These are phyloP conservation scores for Arxiozyma slooffiae DNA, from an alignment of 1,139 yeast species.

Conservation along the genomic window DNA sequence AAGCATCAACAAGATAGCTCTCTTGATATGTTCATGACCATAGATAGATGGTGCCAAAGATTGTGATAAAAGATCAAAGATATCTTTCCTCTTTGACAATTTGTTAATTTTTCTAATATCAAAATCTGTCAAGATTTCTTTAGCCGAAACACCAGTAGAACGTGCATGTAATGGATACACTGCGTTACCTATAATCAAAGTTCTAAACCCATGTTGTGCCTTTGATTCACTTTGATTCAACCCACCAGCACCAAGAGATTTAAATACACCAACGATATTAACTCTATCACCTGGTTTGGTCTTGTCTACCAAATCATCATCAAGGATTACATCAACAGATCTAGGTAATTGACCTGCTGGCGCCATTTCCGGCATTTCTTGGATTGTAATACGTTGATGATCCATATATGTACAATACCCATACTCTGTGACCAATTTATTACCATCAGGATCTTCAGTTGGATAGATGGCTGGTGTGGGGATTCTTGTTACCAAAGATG, in stretches of 20 bases:
- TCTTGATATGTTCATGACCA: slow-evolving; percentile 85
- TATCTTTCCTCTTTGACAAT: slow-evolving; percentile 55
- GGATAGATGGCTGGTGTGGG: slow-evolving; percentile 91
- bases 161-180: slow-evolving; percentile 83
- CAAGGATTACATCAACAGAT: slow-evolving; percentile 79
- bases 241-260: slow-evolving; percentile 78
- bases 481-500: slow-evolving; percentile 53
- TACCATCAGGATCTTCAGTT: slow-evolving; percentile 85
- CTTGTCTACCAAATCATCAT: slow-evolving; percentile 85
- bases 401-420: slow-evolving; percentile 91
- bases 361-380: slow-evolving; percentile 97
- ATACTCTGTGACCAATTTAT: slow-evolving; percentile 79
- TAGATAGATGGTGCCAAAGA: slow-evolving; percentile 94
- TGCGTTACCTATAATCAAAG: slow-evolving; percentile 77
- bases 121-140: slow-evolving; percentile 63
- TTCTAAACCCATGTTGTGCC: slow-evolving; percentile 58
- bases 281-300: slow-evolving; percentile 96
- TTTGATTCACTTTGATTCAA: slow-evolving; percentile 34
- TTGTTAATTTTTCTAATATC: slow-evolving; percentile 84
- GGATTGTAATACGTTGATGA: slow-evolving; percentile 87
- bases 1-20: slow-evolving; percentile 83
- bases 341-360: slow-evolving; percentile 98
- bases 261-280: slow-evolving; percentile 87
- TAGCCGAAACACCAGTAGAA: slow-evolving; percentile 75
- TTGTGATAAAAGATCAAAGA: slow-evolving; percentile 70